Percentiles rank a stretch among this genome's conserved stretches.
phyloP scores from a whole-genome alignment of 2,329 filamentous ascomycete genomes.

The Colletotrichum costaricense region DNA sequence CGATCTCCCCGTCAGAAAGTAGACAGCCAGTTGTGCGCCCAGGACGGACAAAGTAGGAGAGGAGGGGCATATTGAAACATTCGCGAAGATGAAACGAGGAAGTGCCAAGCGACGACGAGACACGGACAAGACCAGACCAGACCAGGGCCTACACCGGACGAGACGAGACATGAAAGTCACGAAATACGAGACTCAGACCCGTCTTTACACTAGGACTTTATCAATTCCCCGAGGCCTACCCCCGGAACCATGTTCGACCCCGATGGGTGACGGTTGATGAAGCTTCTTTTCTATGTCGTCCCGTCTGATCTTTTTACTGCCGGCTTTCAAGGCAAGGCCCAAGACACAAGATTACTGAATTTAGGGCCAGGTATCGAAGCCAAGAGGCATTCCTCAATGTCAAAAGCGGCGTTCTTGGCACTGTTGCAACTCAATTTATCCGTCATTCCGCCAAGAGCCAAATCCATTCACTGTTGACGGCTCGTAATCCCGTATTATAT shows the following conservation, averaged over 20 bases:
- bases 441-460: not conserved
- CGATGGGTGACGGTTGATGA: not conserved
- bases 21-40: not conserved
- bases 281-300: not conserved
- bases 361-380: not conserved
- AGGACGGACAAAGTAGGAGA: not conserved
- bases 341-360: not conserved
- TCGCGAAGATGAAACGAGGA: slow-evolving; percentile 20
- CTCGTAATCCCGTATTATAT: not conserved
- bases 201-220: not conserved
- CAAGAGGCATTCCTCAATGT: not conserved
- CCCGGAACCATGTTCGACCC: slow-evolving; percentile 6
- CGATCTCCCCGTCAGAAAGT: not conserved
- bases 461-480: not conserved
- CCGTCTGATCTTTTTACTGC: not conserved
- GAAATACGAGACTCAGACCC: not conserved
- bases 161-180: not conserved
- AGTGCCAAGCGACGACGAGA: slow-evolving; percentile 17
- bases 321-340: not conserved
- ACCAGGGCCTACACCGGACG: not conserved
- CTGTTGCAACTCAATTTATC: not conserved
- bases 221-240: slow-evolving; percentile 5
- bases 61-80: slow-evolving; percentile 18
- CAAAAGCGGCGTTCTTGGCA: not conserved
- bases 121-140: slow-evolving; percentile 5